Conservation (phyloP, 768 basidiomycete genomes). For the Mrakia gelida region DNA sequence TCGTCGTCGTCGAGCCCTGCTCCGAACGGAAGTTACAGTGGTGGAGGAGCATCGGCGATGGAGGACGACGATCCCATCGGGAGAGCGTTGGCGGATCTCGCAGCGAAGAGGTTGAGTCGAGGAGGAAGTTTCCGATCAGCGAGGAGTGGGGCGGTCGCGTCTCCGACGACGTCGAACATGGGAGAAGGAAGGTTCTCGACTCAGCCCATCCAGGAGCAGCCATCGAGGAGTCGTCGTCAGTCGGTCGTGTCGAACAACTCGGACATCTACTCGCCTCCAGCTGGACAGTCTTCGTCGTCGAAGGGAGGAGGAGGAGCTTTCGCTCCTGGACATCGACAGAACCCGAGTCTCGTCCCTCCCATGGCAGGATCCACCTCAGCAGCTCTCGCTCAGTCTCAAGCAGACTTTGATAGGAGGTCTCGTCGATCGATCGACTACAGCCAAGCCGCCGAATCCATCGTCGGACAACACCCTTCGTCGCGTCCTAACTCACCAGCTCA, state of each 20-base stretch:
- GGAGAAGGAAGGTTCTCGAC: background rate
- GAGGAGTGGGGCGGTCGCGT: slow-evolving; percentile 24
- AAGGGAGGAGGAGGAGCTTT: background rate
- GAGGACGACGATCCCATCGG: slow-evolving; percentile 49
- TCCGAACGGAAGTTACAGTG: background rate
- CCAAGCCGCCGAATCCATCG: slow-evolving; percentile 68
- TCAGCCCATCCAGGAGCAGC: slow-evolving; percentile 14
- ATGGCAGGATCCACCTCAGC: slow-evolving; percentile 43
- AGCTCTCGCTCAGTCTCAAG: slow-evolving; percentile 42
- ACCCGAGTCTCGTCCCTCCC: slow-evolving; percentile 40
- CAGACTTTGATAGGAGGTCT: slow-evolving; percentile 47
- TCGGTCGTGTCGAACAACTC: slow-evolving; percentile 7
- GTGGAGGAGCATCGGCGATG: slow-evolving; percentile 24
- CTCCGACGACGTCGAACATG: slow-evolving; percentile 31
- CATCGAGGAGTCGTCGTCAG: background rate
- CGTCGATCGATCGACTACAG: slow-evolving; percentile 58
- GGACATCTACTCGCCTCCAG: background rate
- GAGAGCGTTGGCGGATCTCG: slow-evolving; percentile 45
- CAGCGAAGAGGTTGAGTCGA: slow-evolving; percentile 27
- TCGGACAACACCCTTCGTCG: slow-evolving; percentile 71
- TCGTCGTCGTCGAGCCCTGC: background rate
- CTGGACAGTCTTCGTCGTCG: background rate
- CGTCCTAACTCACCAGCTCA: slow-evolving; percentile 65
- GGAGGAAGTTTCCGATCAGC: slow-evolving; percentile 21
- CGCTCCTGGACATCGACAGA: slow-evolving; percentile 19